A percentile compares a stretch with the other conserved stretches of the same genome.
Evolutionary conservation across 78 protist genomes (phyloP).

Genomic region (Mantamonas sphyraenae): DNA sequence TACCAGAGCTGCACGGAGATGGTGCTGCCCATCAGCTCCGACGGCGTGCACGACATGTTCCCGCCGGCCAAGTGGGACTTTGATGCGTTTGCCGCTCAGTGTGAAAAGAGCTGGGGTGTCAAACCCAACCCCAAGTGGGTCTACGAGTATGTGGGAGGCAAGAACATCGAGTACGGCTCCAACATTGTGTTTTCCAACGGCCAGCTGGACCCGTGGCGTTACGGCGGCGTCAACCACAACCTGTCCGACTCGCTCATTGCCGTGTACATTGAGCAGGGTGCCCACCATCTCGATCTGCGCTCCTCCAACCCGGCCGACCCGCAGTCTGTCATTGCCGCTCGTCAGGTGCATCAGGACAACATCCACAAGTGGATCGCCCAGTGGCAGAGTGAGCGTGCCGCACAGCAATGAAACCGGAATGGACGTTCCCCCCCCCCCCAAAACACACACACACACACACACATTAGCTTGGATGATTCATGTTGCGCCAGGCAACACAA

Average conservation of each 20-base stretch:
- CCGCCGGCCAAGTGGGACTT: neutral
- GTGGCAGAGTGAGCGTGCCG: neutral
- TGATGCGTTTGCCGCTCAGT: neutral
- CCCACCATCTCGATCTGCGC: slow-evolving; percentile 49
- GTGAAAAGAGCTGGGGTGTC: slow-evolving; percentile 9
- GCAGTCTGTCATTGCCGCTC: slow-evolving; percentile 1
- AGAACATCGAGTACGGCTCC: neutral
- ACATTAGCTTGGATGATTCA: no score
- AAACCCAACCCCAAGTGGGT: slow-evolving; percentile 19
- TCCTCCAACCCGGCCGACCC: slow-evolving; percentile 34
- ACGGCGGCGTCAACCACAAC: slow-evolving; percentile 15
- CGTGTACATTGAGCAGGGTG: slow-evolving; percentile 18
- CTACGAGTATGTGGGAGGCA: neutral
- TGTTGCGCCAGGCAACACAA: no score
- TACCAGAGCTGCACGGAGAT: slow-evolving; percentile 47
- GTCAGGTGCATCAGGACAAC: neutral
- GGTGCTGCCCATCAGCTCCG: slow-evolving; percentile 5
- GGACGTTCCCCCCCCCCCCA: no score
- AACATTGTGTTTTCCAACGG: slow-evolving; percentile 44
- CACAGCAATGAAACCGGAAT: no score
- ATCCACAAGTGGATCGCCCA: slow-evolving; percentile 7
- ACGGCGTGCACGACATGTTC: slow-evolving; percentile 19
- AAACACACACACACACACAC: no score
- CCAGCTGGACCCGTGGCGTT: slow-evolving; percentile 38
- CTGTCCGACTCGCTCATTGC: neutral